Evolutionary conservation across 2,329 filamentous ascomycete genomes (phyloP).

Genomic region (Colletotrichum salicis): DNA sequence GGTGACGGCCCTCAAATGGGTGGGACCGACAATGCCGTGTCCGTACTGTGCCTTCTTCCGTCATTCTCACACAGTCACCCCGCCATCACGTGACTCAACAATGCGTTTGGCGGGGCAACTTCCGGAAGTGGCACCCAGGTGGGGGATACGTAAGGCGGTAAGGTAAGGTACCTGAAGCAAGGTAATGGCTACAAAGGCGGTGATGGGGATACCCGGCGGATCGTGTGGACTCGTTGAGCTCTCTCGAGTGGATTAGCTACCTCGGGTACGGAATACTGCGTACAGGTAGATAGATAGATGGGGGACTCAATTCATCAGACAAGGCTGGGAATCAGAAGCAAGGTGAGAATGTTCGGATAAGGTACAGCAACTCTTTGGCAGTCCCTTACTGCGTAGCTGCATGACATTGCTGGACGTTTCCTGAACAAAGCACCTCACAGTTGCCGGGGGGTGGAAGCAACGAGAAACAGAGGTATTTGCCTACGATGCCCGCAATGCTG

Average conservation of each 20-base stretch:
- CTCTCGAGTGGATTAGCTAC: conserved; percentile 3
- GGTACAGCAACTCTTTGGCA: conserved; percentile 10
- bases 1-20: background rate
- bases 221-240: conserved; percentile 23
- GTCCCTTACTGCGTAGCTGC: background rate
- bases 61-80: conserved; percentile 19
- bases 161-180: conserved; percentile 8
- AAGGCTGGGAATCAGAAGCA: conserved; percentile 1
- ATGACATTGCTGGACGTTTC: conserved; percentile 14
- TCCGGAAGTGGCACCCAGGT: conserved; percentile 1
- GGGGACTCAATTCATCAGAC: background rate
- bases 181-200: conserved; percentile 29
- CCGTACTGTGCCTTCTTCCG: conserved; percentile 8
- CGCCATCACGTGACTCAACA: conserved; percentile 26
- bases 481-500: conserved; percentile 15
- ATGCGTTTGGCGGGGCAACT: conserved; percentile 25
- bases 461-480: conserved; percentile 31
- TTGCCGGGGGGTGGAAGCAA: conserved; percentile 30
- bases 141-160: background rate
- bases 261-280: background rate
- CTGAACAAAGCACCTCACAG: conserved; percentile 23
- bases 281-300: background rate
- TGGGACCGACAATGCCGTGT: background rate
- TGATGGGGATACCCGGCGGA: conserved; percentile 30
- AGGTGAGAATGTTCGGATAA: conserved; percentile 9